Base-by-base conservation (phyloP, 257 asterid species). In the Linaria vulgaris region DNA sequence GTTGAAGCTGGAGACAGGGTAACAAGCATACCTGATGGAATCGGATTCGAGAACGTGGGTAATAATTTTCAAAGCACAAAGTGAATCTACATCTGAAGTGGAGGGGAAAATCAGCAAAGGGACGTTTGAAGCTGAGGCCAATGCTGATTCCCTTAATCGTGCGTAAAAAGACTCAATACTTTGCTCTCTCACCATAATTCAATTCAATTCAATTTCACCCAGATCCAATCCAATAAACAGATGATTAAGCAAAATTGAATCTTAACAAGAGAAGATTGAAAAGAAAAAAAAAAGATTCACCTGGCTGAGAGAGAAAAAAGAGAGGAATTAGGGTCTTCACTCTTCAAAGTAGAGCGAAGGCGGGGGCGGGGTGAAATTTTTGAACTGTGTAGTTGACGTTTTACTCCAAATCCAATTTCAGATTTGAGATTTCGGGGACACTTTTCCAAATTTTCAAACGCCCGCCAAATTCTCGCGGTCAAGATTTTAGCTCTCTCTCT, bases 1-100 rank as follows among this genome's bases (percentile, higher is more conserved):
- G 70, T 83, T 88, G 78, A 94, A 94, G 62, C 90, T 85, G 0
- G 96, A 88, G 31, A 94, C 95, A 0, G 99, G 99, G 59, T 94
- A 88, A 76, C 99, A 94, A n/a, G 94, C 96, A 61, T 94, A 94
- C 71, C 97, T 80, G 71, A 94, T 91, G 3, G 97, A 90, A 86
- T 94, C 99, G 5, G 85, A 83, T 72, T 94, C 99, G 12, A 94
- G 90, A 44, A 94, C 84, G 50, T 80, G 95, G 8, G 96, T 82
- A 54, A 94, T 84, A 41, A 94, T 84, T 78, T 86, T 94, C 68
- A 90, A 71, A 31, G 97, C 95, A 73, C 96, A 90, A 0, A 94
- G 78, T 1, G 97, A 94, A 83, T 94, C 99, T 2, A 86, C 99
- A 79, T 94, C 96, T 8, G 97, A 94, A 20, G 95, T 84, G 6